Evolutionary conservation across 2,329 filamentous ascomycete genomes (phyloP).

Genomic region (Hypocreales sp.): DNA sequence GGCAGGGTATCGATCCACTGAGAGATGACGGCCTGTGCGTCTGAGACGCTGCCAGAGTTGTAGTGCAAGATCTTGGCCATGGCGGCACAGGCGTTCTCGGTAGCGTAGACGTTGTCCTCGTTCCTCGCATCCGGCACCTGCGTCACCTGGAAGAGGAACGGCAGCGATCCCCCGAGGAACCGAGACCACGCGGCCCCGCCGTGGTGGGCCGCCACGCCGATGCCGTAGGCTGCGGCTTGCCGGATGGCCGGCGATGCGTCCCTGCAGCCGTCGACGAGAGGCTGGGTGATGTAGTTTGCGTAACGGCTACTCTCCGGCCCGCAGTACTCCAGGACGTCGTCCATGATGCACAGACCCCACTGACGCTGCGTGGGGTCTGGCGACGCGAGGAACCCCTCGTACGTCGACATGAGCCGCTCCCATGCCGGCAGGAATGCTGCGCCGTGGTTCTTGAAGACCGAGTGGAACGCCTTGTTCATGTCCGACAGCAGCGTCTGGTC

Average conservation of each 20-base stretch:
- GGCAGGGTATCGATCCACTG: slow-evolving; percentile 88
- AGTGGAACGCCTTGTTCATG: slow-evolving; percentile 99
- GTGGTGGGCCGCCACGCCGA: slow-evolving; percentile 87
- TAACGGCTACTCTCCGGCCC: slow-evolving; percentile 79
- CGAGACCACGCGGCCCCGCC: slow-evolving; percentile 77
- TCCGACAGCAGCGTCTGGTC: slow-evolving; percentile 93
- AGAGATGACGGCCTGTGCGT: slow-evolving; percentile 59
- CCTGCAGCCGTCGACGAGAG: slow-evolving; percentile 71
- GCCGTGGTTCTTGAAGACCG: slow-evolving; percentile 94
- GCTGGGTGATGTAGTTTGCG: slow-evolving; percentile 70
- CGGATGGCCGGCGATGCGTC: slow-evolving; percentile 81
- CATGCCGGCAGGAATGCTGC: slow-evolving; percentile 71
- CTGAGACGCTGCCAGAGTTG: slow-evolving; percentile 61
- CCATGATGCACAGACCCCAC: slow-evolving; percentile 98
- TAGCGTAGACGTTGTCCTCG: slow-evolving; percentile 92
- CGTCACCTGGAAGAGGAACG: slow-evolving; percentile 71
- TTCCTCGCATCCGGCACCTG: slow-evolving; percentile 67
- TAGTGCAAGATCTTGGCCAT: slow-evolving; percentile 95
- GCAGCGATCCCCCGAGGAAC: slow-evolving; percentile 68
- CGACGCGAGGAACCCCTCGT: slow-evolving; percentile 71
- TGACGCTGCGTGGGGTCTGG: slow-evolving; percentile 81
- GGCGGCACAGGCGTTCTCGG: slow-evolving; percentile 90
- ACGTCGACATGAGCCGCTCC: slow-evolving; percentile 74
- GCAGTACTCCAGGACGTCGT: slow-evolving; percentile 96
- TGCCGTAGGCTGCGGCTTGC: slow-evolving; percentile 90